Conservation (phyloP, 495 filamentous ascomycete species). For the Xanthoparmelia taractica region DNA sequence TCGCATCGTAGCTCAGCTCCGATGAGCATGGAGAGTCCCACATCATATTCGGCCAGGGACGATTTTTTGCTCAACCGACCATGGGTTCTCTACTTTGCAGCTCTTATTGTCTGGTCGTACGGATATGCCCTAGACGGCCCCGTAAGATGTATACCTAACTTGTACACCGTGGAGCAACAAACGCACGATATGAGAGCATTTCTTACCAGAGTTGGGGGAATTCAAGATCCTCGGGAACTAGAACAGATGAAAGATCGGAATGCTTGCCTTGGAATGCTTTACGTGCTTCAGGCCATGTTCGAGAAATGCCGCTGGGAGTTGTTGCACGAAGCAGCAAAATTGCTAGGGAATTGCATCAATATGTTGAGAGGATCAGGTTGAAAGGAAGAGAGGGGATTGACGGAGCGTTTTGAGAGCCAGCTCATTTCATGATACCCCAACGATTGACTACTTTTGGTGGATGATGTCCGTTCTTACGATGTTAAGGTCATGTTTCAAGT, state of each 20-base stretch:
- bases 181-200: slow-evolving; percentile 73
- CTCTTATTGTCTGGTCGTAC: slow-evolving; percentile 90
- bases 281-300: slow-evolving; percentile 77
- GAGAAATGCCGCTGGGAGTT: slow-evolving; percentile 82
- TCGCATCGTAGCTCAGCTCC: slow-evolving; percentile 29
- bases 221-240: slow-evolving; percentile 75
- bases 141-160: slow-evolving; percentile 45
- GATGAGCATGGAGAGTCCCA: slow-evolving; percentile 24
- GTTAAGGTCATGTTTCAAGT: slow-evolving; percentile 4
- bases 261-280: slow-evolving; percentile 70
- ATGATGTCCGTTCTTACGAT: slow-evolving; percentile 1
- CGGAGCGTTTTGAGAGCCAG: background rate
- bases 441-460: background rate
- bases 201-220: slow-evolving; percentile 62
- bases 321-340: slow-evolving; percentile 71
- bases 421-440: slow-evolving; percentile 15
- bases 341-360: slow-evolving; percentile 72
- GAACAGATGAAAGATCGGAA: slow-evolving; percentile 69
- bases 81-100: slow-evolving; percentile 95
- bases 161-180: slow-evolving; percentile 54
- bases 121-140: slow-evolving; percentile 86
- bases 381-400: background rate
- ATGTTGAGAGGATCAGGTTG: slow-evolving; percentile 38
- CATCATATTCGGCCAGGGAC: slow-evolving; percentile 70
- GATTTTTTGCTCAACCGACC: slow-evolving; percentile 87